These are phyloP conservation scores for Macrophomina pseudophaseolina DNA, from an alignment of 2,329 filamentous ascomycete species.

Conservation along the genomic window DNA sequence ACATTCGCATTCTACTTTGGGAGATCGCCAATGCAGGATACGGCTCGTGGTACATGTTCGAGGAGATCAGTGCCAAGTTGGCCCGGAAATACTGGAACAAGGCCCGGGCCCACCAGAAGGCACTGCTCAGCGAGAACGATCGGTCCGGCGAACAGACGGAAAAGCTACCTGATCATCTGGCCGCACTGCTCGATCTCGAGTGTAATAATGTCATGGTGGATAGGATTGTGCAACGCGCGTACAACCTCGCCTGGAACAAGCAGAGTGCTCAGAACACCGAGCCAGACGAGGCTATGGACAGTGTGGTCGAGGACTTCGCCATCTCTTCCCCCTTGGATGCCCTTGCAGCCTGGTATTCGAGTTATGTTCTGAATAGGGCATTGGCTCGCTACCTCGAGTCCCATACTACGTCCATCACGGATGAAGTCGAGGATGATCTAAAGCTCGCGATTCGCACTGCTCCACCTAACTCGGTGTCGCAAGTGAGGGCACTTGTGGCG, in stretches of 20 bases:
- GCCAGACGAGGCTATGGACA: conserved; percentile 75
- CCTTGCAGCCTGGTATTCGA: conserved; percentile 90
- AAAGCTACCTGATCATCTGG: conserved; percentile 76
- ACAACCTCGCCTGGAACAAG: conserved; percentile 88
- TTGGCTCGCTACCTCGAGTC: conserved; percentile 67
- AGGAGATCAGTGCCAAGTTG: conserved; percentile 73
- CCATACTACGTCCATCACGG: conserved; percentile 32
- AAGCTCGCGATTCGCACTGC: conserved; percentile 73
- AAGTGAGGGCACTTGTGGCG: conserved; percentile 62
- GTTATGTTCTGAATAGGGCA: conserved; percentile 70
- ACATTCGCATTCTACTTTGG: conserved; percentile 89
- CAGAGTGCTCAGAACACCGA: conserved; percentile 71
- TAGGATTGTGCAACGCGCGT: conserved; percentile 79
- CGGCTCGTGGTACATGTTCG: conserved; percentile 67
- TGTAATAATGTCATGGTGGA: conserved; percentile 82
- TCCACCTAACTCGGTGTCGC: conserved; percentile 76
- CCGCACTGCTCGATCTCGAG: conserved; percentile 75
- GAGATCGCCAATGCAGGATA: conserved; percentile 71
- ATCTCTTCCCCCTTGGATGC: conserved; percentile 88
- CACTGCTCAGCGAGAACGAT: conserved; percentile 43
- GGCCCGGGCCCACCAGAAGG: conserved; percentile 68
- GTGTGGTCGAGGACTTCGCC: conserved; percentile 82
- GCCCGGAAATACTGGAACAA: conserved; percentile 81
- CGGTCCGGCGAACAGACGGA: conserved; percentile 54
- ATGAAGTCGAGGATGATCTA: conserved; percentile 60